phyloP scores from a whole-genome alignment of 2,329 filamentous ascomycete genomes.

The Clarireedia monteithiana region DNA sequence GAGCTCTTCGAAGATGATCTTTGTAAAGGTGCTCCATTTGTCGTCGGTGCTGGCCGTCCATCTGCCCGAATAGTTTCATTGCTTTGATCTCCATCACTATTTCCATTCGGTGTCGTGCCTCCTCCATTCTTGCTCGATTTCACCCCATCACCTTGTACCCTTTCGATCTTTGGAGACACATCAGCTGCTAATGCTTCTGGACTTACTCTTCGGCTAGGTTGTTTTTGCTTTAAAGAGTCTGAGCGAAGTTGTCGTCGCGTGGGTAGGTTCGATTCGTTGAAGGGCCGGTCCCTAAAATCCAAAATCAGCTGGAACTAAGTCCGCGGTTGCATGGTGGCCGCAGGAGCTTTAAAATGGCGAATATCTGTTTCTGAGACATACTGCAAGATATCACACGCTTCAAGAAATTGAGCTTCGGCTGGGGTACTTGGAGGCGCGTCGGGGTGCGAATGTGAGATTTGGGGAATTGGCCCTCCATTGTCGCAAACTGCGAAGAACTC shows the following conservation, averaged over 20 bases:
- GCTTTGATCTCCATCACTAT: conserved; percentile 14
- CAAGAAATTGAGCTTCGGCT: conserved; percentile 48
- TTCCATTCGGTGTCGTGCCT: conserved; percentile 19
- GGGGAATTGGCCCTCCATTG: conserved; percentile 50
- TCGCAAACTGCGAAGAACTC: conserved; percentile 79
- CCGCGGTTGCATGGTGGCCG: background rate
- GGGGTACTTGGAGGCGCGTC: conserved; percentile 47
- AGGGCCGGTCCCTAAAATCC: conserved; percentile 35
- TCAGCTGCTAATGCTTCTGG: conserved; percentile 16
- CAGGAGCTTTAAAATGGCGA: background rate
- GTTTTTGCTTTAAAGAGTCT: conserved; percentile 36
- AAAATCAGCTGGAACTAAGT: conserved; percentile 19
- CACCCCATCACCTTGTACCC: conserved; percentile 19
- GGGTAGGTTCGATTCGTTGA: conserved; percentile 48
- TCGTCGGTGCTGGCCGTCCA: conserved; percentile 1
- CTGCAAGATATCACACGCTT: conserved; percentile 51
- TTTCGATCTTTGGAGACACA: conserved; percentile 17
- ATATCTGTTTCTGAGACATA: conserved; percentile 35
- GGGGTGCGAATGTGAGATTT: conserved; percentile 47
- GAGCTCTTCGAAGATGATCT: conserved; percentile 26
- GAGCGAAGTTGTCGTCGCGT: conserved; percentile 38
- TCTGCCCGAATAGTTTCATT: conserved; percentile 12
- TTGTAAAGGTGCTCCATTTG: conserved; percentile 17
- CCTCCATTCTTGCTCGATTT: conserved; percentile 22
- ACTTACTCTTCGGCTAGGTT: conserved; percentile 20